Conservation (phyloP, 1,284 basidiomycete species). For the Vanrija pseudolonga region DNA sequence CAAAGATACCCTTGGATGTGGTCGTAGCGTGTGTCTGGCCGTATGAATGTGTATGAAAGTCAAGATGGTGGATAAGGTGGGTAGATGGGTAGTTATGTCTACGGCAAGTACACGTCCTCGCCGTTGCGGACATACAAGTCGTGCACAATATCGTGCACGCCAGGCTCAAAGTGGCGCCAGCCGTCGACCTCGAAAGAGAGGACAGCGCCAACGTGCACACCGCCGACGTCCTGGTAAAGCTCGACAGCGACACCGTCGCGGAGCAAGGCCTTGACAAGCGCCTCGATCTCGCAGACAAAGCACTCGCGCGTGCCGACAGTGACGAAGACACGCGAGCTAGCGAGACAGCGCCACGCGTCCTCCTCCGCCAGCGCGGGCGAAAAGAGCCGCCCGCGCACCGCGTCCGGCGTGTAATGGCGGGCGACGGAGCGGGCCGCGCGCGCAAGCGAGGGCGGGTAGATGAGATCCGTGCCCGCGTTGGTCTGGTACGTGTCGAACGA, state of each 20-base stretch:
- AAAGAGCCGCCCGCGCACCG: constrained; percentile 15
- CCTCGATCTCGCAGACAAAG: constrained; percentile 31
- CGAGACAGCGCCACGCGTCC: constrained; percentile 20
- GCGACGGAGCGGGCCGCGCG: constrained; percentile 10
- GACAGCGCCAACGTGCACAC: too few species aligned
- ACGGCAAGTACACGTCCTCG: too few species aligned
- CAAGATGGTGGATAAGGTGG: too few species aligned
- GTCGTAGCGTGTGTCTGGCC: not conserved
- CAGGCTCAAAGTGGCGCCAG: too few species aligned
- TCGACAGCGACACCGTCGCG: constrained; percentile 29
- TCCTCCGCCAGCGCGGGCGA: constrained; percentile 19
- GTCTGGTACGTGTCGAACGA: constrained; percentile 13
- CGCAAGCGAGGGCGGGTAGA: constrained; percentile 5
- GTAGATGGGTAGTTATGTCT: too few species aligned
- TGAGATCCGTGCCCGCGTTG: constrained; percentile 12
- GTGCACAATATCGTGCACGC: too few species aligned
- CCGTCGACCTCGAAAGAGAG: too few species aligned
- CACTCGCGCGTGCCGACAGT: constrained; percentile 37
- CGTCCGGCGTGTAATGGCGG: constrained; percentile 15
- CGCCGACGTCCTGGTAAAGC: not conserved
- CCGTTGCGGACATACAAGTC: too few species aligned
- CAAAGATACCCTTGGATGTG: not conserved
- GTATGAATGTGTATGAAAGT: not conserved
- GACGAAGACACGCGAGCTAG: constrained; percentile 25
- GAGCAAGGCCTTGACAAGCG: constrained; percentile 28